Percentiles rank a stretch among this genome's conserved stretches.
These are phyloP conservation scores for Cutaneotrichosporon mucoides DNA, from an alignment of 1,284 basidiomycete genomes.

Conservation along the genomic window DNA sequence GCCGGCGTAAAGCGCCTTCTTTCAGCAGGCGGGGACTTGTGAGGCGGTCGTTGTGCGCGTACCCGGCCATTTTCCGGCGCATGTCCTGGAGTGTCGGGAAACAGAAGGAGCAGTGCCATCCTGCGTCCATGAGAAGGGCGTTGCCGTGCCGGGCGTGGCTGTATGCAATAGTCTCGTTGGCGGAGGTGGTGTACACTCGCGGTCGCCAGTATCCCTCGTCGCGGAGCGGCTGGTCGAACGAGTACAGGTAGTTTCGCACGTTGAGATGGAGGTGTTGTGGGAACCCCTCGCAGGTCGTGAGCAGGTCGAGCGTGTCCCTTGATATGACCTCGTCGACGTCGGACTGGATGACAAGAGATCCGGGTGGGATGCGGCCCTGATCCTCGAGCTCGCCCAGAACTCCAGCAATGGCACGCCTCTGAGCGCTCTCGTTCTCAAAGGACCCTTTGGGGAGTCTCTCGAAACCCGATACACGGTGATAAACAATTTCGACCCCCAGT, in stretches of 20 bases:
- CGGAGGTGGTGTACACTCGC: background rate
- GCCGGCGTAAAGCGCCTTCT: constrained; percentile 11
- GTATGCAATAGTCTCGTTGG: constrained; percentile 9
- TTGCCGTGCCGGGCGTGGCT: constrained; percentile 48
- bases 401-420: background rate
- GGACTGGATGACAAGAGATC: constrained; percentile 58
- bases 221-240: constrained; percentile 58
- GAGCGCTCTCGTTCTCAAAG: constrained; percentile 46
- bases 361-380: too few relatives aligned
- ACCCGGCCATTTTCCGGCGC: constrained; percentile 29
- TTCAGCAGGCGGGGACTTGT: constrained; percentile 16
- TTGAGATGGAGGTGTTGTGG: constrained; percentile 60
- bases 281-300: constrained; percentile 53
- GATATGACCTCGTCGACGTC: constrained; percentile 68
- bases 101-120: constrained; percentile 50
- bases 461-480: background rate
- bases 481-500: background rate
- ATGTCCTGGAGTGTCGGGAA: constrained; percentile 29
- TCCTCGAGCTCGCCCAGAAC: constrained; percentile 8
- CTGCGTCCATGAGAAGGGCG: constrained; percentile 59
- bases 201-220: constrained; percentile 54
- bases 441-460: constrained; percentile 28
- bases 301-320: constrained; percentile 56
- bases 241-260: constrained; percentile 63
- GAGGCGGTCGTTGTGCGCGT: constrained; percentile 32